Percentiles rank a stretch among this genome's conserved stretches.
These are phyloP conservation scores for Moesziomyces sp. DNA, from an alignment of 1,284 basidiomycete species.

Conservation along the genomic window DNA sequence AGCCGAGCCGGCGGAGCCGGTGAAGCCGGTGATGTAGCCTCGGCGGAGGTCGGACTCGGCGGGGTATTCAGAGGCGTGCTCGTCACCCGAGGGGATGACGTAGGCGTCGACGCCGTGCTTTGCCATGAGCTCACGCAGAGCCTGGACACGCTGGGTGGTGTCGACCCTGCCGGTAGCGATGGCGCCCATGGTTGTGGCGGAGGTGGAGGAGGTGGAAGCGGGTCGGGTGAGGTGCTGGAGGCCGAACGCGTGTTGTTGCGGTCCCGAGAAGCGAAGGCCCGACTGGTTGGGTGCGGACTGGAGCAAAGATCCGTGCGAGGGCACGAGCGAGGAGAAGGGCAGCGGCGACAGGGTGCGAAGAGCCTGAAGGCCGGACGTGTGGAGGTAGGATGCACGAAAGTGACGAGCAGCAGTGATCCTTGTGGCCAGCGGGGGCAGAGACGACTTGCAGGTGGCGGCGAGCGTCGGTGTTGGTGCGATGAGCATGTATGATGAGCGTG, in stretches of 20 bases:
- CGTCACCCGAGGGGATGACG: slow-evolving; percentile 68
- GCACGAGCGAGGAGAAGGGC: slow-evolving; percentile 6
- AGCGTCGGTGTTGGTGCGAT: slow-evolving; percentile 9
- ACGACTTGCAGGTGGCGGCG: not conserved
- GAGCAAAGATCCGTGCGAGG: slow-evolving; percentile 20
- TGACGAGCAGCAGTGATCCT: not conserved
- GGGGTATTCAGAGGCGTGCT: slow-evolving; percentile 87
- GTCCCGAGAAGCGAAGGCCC: slow-evolving; percentile 23
- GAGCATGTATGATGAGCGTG: slow-evolving; percentile 19
- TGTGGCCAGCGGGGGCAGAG: not conserved
- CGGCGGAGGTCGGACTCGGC: slow-evolving; percentile 77
- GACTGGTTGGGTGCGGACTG: slow-evolving; percentile 13
- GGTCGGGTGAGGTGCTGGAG: slow-evolving; percentile 31
- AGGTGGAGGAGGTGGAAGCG: slow-evolving; percentile 5
- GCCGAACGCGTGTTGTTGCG: slow-evolving; percentile 24
- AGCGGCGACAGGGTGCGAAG: slow-evolving; percentile 13
- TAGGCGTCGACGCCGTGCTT: slow-evolving; percentile 58
- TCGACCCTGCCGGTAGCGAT: slow-evolving; percentile 59
- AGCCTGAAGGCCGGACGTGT: slow-evolving; percentile 9
- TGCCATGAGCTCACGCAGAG: slow-evolving; percentile 56
- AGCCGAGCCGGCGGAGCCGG: slow-evolving; percentile 86
- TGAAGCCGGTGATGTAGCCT: slow-evolving; percentile 90
- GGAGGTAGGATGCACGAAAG: slow-evolving; percentile 9
- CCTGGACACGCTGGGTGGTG: slow-evolving; percentile 54
- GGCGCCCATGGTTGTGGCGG: slow-evolving; percentile 54